These are phyloP conservation scores for Vinca major DNA, from an alignment of 305 asterid species.

Conservation along the genomic window DNA sequence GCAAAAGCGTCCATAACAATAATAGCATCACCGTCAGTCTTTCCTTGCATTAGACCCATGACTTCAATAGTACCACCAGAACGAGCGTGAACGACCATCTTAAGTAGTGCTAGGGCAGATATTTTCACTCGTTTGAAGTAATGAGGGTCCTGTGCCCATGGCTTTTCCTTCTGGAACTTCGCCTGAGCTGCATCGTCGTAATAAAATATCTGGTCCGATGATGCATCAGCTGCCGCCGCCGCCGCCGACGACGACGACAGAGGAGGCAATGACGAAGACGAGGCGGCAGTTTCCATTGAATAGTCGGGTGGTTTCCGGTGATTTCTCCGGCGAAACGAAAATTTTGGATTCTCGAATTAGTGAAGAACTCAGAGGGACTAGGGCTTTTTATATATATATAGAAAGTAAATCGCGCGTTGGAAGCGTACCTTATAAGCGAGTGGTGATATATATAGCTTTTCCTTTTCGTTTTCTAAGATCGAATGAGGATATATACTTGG, in stretches of 20 bases:
- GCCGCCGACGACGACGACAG: conserved; percentile 21
- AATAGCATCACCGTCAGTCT: conserved; percentile 86
- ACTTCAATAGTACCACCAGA: conserved; percentile 96
- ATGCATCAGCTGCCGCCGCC: conserved; percentile 26
- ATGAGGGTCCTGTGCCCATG: conserved; percentile 88
- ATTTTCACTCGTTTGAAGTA: conserved; percentile 92
- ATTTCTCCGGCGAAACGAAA: not conserved
- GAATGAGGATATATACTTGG: too few species aligned
- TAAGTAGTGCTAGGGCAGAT: conserved; percentile 88
- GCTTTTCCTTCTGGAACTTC: conserved; percentile 74
- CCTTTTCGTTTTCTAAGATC: too few species aligned
- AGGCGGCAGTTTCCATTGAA: not conserved
- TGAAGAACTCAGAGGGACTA: not conserved
- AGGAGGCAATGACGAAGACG: not conserved
- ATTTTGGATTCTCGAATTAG: not conserved
- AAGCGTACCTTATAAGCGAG: not conserved
- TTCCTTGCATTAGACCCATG: conserved; percentile 99
- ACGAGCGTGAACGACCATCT: conserved; percentile 99
- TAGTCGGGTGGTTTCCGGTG: too few species aligned
- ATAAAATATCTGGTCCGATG: conserved; percentile 72
- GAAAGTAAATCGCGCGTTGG: not conserved
- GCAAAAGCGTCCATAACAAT: conserved; percentile 99
- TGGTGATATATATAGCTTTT: not conserved
- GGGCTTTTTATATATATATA: not conserved
- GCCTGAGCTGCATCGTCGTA: conserved; percentile 75